Base-by-base conservation (phyloP, 352 stramenopile species). In the Phytophthora hibernalis region DNA sequence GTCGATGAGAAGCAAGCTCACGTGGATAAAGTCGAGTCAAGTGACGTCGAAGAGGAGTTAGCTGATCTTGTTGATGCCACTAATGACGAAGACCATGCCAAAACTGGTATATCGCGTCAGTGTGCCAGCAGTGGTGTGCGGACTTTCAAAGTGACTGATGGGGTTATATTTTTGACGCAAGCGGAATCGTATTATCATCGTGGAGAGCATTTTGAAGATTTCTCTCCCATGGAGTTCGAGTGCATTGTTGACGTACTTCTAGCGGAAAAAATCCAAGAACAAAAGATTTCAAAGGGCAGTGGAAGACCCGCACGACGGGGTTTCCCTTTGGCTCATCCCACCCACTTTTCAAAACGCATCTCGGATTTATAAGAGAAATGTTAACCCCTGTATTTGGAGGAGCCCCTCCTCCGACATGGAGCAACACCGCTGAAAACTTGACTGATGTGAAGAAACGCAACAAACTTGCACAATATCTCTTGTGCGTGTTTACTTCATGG, bases 151-250 rank as follows among this genome's bases (percentile, higher is more conserved):
- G 51, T 48, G 3, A 22, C 37, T 13, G 33, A 13, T 15, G 21
- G 49, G 35, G 40, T 48, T 38, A 22, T 37, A 20, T 58, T 58
- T 15, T 31, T 58, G 15, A 24, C 51, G 3, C 35, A 58, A 15
- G 51, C 51, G 12, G 33, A 58, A 2, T 58, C 51, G 20, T 49
- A 58, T 22, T 58, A 58, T 48, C 51, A 58, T 20, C 31, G 33
- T 2, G 51, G 51, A 8, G 4, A 48, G 1, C 8, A 58, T 44
- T 58, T 58, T 48, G 8, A 5, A 2, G 51, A 47, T 58, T n/a
- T 58, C 18, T 58, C 51, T 16, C 35, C 51, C 3, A 16, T 48
- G 12, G 51, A 49, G 12, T 58, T 58, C 24, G 33, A 58, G 15
- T 49, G 51, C 33, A 15, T 58, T 5, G 35, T 58, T 22, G 51